Base-by-base conservation (phyloP, 768 basidiomycete species). In the Tylopilus sp. region DNA sequence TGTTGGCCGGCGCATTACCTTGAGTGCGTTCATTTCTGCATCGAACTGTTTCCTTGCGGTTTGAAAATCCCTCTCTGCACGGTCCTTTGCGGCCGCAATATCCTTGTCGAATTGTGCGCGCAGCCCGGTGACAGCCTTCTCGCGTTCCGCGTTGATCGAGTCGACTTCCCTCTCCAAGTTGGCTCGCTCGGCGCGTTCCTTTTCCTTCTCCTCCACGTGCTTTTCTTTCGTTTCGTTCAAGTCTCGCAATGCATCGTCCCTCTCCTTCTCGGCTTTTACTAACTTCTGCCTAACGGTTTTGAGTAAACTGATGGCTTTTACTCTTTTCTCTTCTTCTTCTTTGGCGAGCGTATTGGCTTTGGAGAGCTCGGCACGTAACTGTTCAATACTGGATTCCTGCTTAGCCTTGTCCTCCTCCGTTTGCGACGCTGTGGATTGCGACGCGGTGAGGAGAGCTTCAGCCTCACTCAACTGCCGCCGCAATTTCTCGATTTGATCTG, bases 261-360 rank as follows among this genome's bases (percentile, higher is more conserved):
- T 82, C 21, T 95, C 93, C 73, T 93, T 94, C 70, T 98, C 95
- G 6, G 92, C 86, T 64, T 93, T 98, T 25, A 98, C 91, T n/a
- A 95, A 73, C 68, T 98, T 99, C 71, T 93, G 86, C 49, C 97
- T 75, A n/a, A 98, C 91, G 2, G 93, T 93, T 71, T 98, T 98
- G 51, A 99, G 74, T 23, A 98, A 72, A 45, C 85, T 87, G 57
- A 98, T 88, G 0, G 95, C 95, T 63, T 98, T 99, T 18, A 85
- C 82, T 12, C 95, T 83, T 70, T 99, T 98, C 71, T 99, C 97
- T 68, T 98, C 97, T 65, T 98, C 97, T 54, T 98, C 95, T 67
- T 91, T 97, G 6, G 83, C 86, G 10, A 74, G 49, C 18, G 72
- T 73, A 56, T 82, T 85, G 3, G 79, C 70, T 40, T 78, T 79